phyloP scores from a whole-genome alignment of 148 eudicot genomes.

The Fagopyrum tataricum region DNA sequence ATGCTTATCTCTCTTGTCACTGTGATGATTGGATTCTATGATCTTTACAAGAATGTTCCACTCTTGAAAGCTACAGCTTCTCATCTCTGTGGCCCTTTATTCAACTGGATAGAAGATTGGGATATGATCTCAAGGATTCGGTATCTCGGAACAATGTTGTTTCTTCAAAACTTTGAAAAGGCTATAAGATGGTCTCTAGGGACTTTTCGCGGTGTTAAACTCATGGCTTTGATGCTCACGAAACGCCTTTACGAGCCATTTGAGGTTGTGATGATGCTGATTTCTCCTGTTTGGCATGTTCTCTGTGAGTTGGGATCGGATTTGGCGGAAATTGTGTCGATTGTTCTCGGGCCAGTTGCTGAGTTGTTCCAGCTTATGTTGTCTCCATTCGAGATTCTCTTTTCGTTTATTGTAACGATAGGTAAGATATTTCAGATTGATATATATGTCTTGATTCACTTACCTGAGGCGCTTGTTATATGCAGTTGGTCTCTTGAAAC shows the following conservation, averaged over 20 bases:
- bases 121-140: constrained; percentile 82
- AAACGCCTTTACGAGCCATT: constrained; percentile 68
- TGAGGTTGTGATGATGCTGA: constrained; percentile 17
- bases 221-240: constrained; percentile 44
- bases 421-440: not conserved
- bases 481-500: constrained; percentile 6
- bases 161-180: constrained; percentile 81
- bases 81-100: constrained; percentile 72
- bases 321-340: not conserved
- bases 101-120: constrained; percentile 86
- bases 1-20: constrained; percentile 68
- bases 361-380: constrained; percentile 4
- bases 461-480: not conserved
- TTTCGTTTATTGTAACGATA: constrained; percentile 2
- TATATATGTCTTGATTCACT: not conserved
- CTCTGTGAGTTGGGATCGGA: not conserved
- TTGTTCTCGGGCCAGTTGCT: not conserved
- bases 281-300: not conserved
- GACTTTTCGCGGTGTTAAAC: constrained; percentile 39
- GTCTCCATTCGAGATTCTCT: constrained; percentile 9
- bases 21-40: constrained; percentile 87
- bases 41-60: constrained; percentile 92
- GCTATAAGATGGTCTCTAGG: constrained; percentile 65
- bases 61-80: constrained; percentile 80
- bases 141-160: constrained; percentile 91